A percentile compares a stretch with the other conserved stretches of the same genome.
phyloP scores from a whole-genome alignment of 225 moss, liverwort and hornwort species.

The Pleurozium schreberi region DNA sequence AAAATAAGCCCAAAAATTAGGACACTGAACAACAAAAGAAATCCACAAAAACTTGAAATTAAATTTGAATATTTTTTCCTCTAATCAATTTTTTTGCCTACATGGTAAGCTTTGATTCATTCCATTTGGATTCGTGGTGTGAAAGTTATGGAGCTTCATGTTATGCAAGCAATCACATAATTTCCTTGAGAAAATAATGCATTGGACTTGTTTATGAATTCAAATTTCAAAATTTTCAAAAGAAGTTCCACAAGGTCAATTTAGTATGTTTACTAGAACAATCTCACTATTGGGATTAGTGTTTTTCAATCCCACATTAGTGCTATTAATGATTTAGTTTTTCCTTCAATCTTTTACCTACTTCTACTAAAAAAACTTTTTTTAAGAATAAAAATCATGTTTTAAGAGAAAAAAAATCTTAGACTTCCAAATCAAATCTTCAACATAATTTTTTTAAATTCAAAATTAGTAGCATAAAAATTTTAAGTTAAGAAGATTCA shows the following conservation, averaged over 20 bases:
- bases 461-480: fast-evolving
- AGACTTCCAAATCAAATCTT: background rate
- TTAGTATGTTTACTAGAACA: background rate
- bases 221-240: too few relatives aligned
- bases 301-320: background rate
- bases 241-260: background rate
- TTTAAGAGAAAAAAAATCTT: background rate
- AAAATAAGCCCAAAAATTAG: too few relatives aligned
- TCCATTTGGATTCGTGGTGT: background rate
- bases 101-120: background rate
- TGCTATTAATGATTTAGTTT: background rate
- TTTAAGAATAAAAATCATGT: background rate
- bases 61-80: too few relatives aligned
- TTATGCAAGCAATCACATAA: fast-evolving
- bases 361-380: background rate
- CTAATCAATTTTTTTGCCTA: background rate
- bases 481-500: background rate
- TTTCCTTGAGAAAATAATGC: background rate
- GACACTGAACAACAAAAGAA: background rate
- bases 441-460: background rate
- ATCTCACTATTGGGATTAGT: background rate
- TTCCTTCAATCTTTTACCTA: background rate
- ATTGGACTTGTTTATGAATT: background rate
- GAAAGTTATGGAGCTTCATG: background rate
- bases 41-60: background rate